A percentile compares a stretch with the other conserved stretches of the same genome.
phyloP scores from a whole-genome alignment of 345 rosid species.

The Brassica carinata region DNA sequence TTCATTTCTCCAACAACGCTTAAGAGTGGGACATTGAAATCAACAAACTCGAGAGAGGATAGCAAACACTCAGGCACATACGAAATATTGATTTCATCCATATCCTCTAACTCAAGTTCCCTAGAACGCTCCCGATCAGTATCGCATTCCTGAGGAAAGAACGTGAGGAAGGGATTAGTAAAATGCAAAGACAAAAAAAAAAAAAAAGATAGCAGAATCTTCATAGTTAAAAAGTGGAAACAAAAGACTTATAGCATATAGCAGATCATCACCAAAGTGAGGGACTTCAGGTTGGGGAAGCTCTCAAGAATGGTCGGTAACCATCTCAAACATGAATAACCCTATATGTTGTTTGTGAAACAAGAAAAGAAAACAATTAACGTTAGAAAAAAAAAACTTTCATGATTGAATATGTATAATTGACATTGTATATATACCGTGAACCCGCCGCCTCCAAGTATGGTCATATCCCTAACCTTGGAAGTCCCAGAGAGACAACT shows the following conservation, averaged over 20 bases:
- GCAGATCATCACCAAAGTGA: background rate
- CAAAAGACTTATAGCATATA: background rate
- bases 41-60: constrained; percentile 2
- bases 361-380: background rate
- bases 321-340: background rate
- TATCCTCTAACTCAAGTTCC: background rate
- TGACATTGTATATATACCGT: background rate
- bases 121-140: background rate
- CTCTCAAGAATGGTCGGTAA: background rate
- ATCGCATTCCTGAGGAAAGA: background rate
- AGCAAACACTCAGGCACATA: constrained; percentile 2
- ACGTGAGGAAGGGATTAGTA: background rate
- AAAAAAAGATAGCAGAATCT: background rate
- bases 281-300: background rate
- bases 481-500: background rate
- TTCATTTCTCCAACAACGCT: background rate
- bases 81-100: background rate
- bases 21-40: background rate
- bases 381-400: background rate
- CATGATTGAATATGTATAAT: background rate
- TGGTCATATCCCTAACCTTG: background rate
- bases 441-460: background rate
- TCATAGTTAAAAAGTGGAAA: background rate
- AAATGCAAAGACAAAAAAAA: background rate
- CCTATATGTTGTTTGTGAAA: background rate